Evolutionary conservation across 192 early-diverging fungal genomes (phyloP).

Genomic region (Coemansia sp.): DNA sequence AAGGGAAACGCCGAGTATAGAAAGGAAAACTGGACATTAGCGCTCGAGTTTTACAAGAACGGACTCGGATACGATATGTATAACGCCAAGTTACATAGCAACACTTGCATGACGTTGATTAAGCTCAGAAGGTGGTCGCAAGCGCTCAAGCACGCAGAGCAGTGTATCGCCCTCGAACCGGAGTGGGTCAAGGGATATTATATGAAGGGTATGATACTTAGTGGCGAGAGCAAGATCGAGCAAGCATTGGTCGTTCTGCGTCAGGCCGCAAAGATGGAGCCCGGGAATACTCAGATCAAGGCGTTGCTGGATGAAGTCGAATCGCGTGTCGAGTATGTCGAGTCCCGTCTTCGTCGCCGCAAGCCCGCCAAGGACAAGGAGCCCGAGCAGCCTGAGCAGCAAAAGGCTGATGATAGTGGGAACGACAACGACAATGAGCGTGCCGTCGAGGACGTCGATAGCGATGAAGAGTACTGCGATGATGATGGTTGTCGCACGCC

Average conservation of each 20-base stretch:
- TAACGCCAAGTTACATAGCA: conserved; percentile 52
- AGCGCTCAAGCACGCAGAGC: conserved; percentile 57
- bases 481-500: conserved; percentile 46
- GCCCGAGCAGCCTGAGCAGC: background rate
- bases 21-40: conserved; percentile 48
- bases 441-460: conserved; percentile 48
- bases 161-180: conserved; percentile 56
- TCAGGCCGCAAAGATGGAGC: conserved; percentile 42
- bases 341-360: conserved; percentile 43
- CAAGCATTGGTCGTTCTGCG: conserved; percentile 35
- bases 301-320: conserved; percentile 48
- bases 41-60: conserved; percentile 48
- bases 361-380: conserved; percentile 23
- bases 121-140: conserved; percentile 51
- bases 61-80: conserved; percentile 56
- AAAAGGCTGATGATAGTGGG: conserved; percentile 25
- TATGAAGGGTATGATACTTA: conserved; percentile 54
- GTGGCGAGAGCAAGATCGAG: conserved; percentile 55
- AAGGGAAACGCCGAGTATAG: conserved; percentile 54
- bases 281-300: conserved; percentile 38
- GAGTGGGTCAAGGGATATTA: conserved; percentile 58
- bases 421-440: conserved; percentile 20
- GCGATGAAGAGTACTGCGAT: conserved; percentile 53
- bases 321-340: conserved; percentile 51
- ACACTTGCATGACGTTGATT: conserved; percentile 54